phyloP scores from a whole-genome alignment of 352 stramenopile genomes.

The Sclerospora graminicola region DNA sequence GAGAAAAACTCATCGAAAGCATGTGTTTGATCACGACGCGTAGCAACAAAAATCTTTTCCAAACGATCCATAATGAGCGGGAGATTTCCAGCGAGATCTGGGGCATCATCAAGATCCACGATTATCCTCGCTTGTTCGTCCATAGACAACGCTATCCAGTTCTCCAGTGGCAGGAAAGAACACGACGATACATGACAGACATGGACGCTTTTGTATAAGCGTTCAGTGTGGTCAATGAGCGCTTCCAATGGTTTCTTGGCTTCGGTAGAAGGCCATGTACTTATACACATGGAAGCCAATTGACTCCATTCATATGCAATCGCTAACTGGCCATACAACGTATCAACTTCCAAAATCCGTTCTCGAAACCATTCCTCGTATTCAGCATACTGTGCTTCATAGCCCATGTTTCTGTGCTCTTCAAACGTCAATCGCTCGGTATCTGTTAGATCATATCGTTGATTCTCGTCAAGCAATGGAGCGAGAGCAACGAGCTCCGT shows the following conservation, averaged over 20 bases:
- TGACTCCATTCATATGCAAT: constrained; percentile 34
- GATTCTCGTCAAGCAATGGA: constrained; percentile 27
- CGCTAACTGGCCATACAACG: constrained; percentile 42
- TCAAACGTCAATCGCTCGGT: constrained; percentile 36
- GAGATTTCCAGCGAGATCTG: constrained; percentile 4
- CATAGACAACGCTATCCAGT: constrained; percentile 49
- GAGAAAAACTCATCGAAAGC: constrained; percentile 44
- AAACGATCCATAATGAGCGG: constrained; percentile 29
- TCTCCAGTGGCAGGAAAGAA: constrained; percentile 27
- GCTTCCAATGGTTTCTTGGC: constrained; percentile 28
- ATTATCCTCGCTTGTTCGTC: constrained; percentile 48
- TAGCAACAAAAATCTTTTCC: constrained; percentile 34
- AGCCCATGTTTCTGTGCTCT: constrained; percentile 8
- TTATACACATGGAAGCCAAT: constrained; percentile 24
- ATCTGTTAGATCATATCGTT: constrained; percentile 25
- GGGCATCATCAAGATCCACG: constrained; percentile 21
- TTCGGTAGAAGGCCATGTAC: constrained; percentile 13
- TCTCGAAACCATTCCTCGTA: constrained; percentile 41
- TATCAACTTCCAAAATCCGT: constrained; percentile 49
- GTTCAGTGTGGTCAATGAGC: constrained; percentile 41
- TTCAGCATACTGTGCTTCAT: constrained; percentile 14
- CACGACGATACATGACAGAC: constrained; percentile 29
- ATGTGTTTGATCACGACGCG: constrained; percentile 23
- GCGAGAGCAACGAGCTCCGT: constrained; percentile 12
- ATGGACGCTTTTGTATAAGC: constrained; percentile 53